Evolutionary conservation across 2,329 filamentous ascomycete genomes (phyloP).

Genomic region (Aspergillus sp.): DNA sequence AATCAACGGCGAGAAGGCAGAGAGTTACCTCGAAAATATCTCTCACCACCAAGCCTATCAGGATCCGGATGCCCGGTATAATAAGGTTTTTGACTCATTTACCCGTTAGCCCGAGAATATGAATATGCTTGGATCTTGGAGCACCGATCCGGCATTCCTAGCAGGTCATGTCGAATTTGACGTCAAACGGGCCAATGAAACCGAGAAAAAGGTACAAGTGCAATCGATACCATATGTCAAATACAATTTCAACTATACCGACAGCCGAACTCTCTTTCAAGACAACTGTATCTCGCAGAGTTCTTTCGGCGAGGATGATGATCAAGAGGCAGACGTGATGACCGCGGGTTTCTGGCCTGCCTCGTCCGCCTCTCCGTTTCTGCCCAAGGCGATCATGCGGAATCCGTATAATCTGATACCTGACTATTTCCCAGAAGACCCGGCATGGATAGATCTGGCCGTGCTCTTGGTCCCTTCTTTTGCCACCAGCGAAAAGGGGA

Average conservation of each 20-base stretch:
- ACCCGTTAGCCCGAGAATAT: neutral
- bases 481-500: conserved; percentile 6
- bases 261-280: neutral
- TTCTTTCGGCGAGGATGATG: neutral
- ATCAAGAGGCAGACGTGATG: neutral
- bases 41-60: conserved; percentile 51
- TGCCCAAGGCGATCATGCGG: conserved; percentile 14
- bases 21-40: conserved; percentile 45
- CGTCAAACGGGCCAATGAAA: neutral
- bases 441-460: conserved; percentile 44
- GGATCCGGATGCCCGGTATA: conserved; percentile 56
- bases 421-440: conserved; percentile 47
- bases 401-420: conserved; percentile 31
- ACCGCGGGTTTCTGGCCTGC: neutral
- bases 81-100: neutral
- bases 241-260: neutral
- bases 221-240: neutral
- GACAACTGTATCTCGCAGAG: neutral
- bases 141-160: neutral
- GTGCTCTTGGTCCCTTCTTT: conserved; percentile 42
- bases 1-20: conserved; percentile 59
- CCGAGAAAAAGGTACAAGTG: neutral
- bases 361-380: neutral
- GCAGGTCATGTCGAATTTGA: neutral
- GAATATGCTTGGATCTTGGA: neutral